Conservation (phyloP, 139 green algal genomes). For the Chlorella sp. region DNA sequence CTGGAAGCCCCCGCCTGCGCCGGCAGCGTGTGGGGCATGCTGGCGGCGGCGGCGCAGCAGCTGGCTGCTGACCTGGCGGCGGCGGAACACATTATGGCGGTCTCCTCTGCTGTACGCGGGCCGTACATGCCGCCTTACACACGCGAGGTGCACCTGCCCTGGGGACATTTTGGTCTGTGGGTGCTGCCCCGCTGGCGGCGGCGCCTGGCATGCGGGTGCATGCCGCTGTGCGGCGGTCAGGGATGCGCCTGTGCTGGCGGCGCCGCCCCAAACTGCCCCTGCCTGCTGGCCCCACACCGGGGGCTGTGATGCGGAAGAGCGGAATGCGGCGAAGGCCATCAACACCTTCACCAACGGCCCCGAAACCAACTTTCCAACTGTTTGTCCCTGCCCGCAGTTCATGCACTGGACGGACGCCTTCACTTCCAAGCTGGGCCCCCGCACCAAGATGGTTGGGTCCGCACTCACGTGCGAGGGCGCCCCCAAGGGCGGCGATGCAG, state of each 20-base stretch:
- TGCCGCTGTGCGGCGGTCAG: too few species aligned
- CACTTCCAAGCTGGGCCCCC: constrained; percentile 22
- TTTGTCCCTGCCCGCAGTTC: neutral
- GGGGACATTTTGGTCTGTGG: neutral
- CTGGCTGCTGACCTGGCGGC: neutral
- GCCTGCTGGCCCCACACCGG: too few species aligned
- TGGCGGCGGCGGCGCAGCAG: constrained; percentile 7
- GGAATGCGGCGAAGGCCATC: too few species aligned
- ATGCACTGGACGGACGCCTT: constrained; percentile 56
- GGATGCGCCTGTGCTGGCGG: too few species aligned
- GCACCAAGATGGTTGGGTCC: constrained; percentile 55
- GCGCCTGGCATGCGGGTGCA: too few species aligned
- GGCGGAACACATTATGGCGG: constrained; percentile 50
- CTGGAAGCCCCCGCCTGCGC: constrained; percentile 34
- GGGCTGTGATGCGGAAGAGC: too few species aligned
- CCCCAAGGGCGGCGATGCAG: constrained; percentile 37
- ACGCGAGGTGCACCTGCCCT: neutral
- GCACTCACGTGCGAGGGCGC: constrained; percentile 53
- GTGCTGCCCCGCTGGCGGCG: too few species aligned
- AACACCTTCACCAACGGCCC: too few species aligned
- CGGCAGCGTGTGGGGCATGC: constrained; percentile 31
- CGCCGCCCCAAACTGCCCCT: too few species aligned
- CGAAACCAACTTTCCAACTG: neutral
- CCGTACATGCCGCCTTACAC: constrained; percentile 61
- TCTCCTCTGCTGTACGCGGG: constrained; percentile 47